These are phyloP conservation scores for Xylaria sp. DNA, from an alignment of 2,329 filamentous ascomycete genomes.

Conservation along the genomic window DNA sequence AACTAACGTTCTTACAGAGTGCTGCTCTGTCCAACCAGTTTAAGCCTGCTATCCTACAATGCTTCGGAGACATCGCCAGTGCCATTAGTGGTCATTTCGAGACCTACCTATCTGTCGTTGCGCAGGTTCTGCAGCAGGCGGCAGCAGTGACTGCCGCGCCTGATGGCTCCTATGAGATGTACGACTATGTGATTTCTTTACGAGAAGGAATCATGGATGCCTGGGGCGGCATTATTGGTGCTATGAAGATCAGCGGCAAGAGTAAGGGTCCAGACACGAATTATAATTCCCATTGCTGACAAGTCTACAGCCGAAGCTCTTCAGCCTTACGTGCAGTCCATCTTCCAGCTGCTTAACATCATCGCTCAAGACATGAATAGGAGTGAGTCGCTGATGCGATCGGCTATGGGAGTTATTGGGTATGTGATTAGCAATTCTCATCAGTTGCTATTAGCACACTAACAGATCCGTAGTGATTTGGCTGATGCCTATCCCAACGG, in stretches of 20 bases:
- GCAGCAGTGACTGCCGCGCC: constrained; percentile 80
- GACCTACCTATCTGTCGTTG: constrained; percentile 90
- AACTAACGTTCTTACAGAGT: constrained; percentile 66
- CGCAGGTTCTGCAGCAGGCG: constrained; percentile 92
- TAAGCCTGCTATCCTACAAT: constrained; percentile 97
- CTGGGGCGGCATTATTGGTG: constrained; percentile 95
- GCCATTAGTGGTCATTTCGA: constrained; percentile 94
- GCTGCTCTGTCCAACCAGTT: constrained; percentile 92
- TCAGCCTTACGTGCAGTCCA: constrained; percentile 80
- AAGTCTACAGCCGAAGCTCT: constrained; percentile 69
- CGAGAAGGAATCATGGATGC: constrained; percentile 99
- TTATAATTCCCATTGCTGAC: constrained; percentile 44
- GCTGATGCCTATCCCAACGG: constrained; percentile 93
- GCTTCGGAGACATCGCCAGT: constrained; percentile 96
- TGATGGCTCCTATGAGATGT: constrained; percentile 92
- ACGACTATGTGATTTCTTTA: constrained; percentile 93
- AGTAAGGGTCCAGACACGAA: constrained; percentile 59
- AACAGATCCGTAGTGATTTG: constrained; percentile 75
- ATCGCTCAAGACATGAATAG: constrained; percentile 86
- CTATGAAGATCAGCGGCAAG: constrained; percentile 86
- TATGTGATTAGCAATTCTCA: constrained; percentile 57
- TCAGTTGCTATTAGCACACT: not conserved
- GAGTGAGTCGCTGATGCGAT: constrained; percentile 89
- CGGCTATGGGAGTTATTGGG: constrained; percentile 98
- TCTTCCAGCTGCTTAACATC: constrained; percentile 86